Evolutionary conservation across 2,329 filamentous ascomycete genomes (phyloP), one percentile per base, ranked within the genome.

Genomic region (Epichloe bromicola): DNA sequence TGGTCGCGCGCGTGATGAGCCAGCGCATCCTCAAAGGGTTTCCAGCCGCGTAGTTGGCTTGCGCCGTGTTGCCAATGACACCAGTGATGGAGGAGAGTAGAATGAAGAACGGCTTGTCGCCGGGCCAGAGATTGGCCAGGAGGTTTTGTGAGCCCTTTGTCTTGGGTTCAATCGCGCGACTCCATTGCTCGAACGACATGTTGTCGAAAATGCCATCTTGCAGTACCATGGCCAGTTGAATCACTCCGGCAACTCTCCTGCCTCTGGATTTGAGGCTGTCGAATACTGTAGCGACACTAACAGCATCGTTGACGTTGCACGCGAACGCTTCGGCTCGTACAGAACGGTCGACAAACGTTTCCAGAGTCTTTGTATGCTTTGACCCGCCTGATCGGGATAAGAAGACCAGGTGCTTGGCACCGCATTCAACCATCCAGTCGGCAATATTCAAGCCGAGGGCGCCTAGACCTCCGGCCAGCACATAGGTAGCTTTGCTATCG

Each of bases 1-100:
- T 26, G 26, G 26, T 26, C 6, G 2, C 26, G 26, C 26, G 26
- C 26, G 26, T 26, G 7, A 8, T 26, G 2, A 2, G 26, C 26
- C 1, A 26, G 1, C 26, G 26, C 26, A 26, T 26, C 26, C 26
- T 26, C 7, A 26, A 26, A 26, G 7, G 26, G 2, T 26, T 26
- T 26, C 26, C 72, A 1, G 72, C 73, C 2, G 70, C 67, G 53
- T 77, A 77, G 55, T 74, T 74, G 4, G 70, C 66, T 52, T 77
- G 74, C 2, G 71, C 72, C 11, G 67, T 65, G 52, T 74, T 74
- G 38, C 74, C 74, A 39, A 74, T 70, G 7, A 75, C 60, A 30
- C 70, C 70, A 2, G 33, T 10, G 46, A 39, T 0, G 68, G 65
- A 4, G 69, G 63, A 33, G 67, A 73, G 4, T 70, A 76, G 74